Evolutionary conservation across 306 rosid genomes (phyloP).

Genomic region (Lupinus albus): DNA sequence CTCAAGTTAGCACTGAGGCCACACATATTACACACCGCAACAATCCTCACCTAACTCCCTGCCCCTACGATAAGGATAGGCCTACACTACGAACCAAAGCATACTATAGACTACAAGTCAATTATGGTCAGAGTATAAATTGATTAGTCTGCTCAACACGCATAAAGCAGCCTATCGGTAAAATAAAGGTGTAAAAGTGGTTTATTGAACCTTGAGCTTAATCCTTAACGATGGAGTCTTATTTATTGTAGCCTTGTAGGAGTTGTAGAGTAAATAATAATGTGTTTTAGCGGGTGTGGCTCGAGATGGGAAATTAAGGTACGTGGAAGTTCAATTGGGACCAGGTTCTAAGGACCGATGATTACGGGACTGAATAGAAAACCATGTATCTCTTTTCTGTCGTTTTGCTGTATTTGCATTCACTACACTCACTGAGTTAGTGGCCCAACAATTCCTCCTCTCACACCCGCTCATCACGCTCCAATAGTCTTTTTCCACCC

Average conservation of each 20-base stretch:
- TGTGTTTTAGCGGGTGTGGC: slow-evolving; percentile 56
- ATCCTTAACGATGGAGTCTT: slow-evolving; percentile 4
- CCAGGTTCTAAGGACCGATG: slow-evolving; percentile 54
- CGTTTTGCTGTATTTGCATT: slow-evolving; percentile 30
- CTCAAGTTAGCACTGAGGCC: no score
- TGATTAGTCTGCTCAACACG: no score
- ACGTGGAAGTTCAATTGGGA: slow-evolving; percentile 18
- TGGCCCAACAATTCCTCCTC: no score
- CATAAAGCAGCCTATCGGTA: no score
- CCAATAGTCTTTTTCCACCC: slow-evolving; percentile 6
- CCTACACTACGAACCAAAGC: no score
- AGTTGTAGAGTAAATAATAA: background rate
- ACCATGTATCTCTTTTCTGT: background rate
- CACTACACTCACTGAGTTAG: no score
- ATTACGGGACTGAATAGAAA: slow-evolving; percentile 50
- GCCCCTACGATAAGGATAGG: no score
- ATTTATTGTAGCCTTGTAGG: background rate
- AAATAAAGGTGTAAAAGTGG: slow-evolving; percentile 33
- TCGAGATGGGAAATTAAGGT: slow-evolving; percentile 42
- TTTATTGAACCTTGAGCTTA: background rate
- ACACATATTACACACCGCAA: no score
- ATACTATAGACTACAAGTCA: no score
- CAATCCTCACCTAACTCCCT: no score
- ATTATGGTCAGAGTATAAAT: no score
- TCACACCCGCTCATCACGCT: no score